A percentile compares a stretch with the other conserved stretches of the same genome.
Conservation (phyloP, 2,329 filamentous ascomycete species). For the Bipolaris bicolor region DNA sequence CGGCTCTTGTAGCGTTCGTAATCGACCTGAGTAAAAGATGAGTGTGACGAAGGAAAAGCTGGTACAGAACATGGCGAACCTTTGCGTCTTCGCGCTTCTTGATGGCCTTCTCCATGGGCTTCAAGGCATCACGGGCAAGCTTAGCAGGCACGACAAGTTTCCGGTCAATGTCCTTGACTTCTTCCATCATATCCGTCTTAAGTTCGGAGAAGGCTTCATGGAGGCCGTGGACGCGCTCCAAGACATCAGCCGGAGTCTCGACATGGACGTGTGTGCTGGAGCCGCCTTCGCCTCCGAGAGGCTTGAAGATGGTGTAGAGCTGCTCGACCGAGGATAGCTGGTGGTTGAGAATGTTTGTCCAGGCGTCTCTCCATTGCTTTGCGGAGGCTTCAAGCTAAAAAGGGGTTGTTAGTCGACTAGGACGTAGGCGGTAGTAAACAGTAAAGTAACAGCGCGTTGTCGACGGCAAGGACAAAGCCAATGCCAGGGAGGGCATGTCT, state of each 20-base stretch:
- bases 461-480: neutral
- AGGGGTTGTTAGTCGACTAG: slow-evolving; percentile 6
- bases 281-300: slow-evolving; percentile 71
- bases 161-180: slow-evolving; percentile 72
- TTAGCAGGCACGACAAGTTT: slow-evolving; percentile 73
- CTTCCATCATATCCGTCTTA: slow-evolving; percentile 72
- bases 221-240: slow-evolving; percentile 69
- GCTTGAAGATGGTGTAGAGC: slow-evolving; percentile 76
- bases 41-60: slow-evolving; percentile 4
- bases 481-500: slow-evolving; percentile 1
- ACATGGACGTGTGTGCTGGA: slow-evolving; percentile 55
- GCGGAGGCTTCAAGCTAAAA: slow-evolving; percentile 76
- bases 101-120: slow-evolving; percentile 78
- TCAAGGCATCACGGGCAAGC: slow-evolving; percentile 70
- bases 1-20: slow-evolving; percentile 78
- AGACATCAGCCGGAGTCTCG: slow-evolving; percentile 66
- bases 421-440: too few relatives aligned
- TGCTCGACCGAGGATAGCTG: slow-evolving; percentile 71
- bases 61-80: slow-evolving; percentile 40
- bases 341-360: slow-evolving; percentile 72
- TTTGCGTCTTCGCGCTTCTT: slow-evolving; percentile 85
- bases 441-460: neutral
- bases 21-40: slow-evolving; percentile 63
- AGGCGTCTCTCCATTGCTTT: slow-evolving; percentile 78
- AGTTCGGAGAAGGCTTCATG: slow-evolving; percentile 73